phyloP scores from a whole-genome alignment of 176 grass and related monocot genomes.

The Carex scoparia region DNA sequence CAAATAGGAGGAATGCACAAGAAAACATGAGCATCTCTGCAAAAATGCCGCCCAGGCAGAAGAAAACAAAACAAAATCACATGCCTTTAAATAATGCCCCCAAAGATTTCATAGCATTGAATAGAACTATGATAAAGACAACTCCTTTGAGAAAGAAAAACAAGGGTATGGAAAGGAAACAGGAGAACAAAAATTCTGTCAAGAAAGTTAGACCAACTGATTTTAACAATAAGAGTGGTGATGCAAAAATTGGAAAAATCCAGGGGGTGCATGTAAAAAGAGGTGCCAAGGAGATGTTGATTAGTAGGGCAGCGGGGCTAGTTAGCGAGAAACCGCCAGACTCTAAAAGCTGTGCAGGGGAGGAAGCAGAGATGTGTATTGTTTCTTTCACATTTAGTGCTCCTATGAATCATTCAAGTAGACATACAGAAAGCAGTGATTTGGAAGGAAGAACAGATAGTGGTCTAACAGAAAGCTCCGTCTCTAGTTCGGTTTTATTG shows the following conservation, averaged over 20 bases:
- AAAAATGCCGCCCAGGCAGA: slow-evolving; percentile 41
- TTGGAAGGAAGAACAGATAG: slow-evolving; percentile 23
- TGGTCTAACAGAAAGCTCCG: slow-evolving; percentile 22
- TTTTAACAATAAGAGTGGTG: not conserved
- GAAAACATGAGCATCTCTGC: slow-evolving; percentile 22
- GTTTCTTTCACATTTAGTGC: slow-evolving; percentile 51
- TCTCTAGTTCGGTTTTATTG: slow-evolving; percentile 16
- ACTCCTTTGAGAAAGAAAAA: slow-evolving; percentile 37
- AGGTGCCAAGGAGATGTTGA: slow-evolving; percentile 41
- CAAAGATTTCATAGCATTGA: slow-evolving; percentile 38
- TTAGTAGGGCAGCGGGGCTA: slow-evolving; percentile 37
- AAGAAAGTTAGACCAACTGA: slow-evolving; percentile 20
- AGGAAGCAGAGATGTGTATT: slow-evolving; percentile 26
- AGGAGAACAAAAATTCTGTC: slow-evolving; percentile 23
- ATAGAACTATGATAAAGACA: slow-evolving; percentile 35
- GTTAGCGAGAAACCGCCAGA: slow-evolving; percentile 36
- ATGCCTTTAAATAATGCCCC: slow-evolving; percentile 19
- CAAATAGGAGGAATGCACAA: not conserved
- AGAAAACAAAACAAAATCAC: slow-evolving; percentile 63
- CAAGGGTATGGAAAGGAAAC: slow-evolving; percentile 34
- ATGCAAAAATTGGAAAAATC: slow-evolving; percentile 21
- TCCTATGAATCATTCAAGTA: slow-evolving; percentile 27
- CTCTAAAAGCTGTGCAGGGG: slow-evolving; percentile 11
- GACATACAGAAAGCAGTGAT: not conserved
- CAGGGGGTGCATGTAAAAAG: slow-evolving; percentile 17